A percentile compares a stretch with the other conserved stretches of the same genome.
phyloP scores from a whole-genome alignment of 768 basidiomycete genomes.

The Mycena rebaudengoi region DNA sequence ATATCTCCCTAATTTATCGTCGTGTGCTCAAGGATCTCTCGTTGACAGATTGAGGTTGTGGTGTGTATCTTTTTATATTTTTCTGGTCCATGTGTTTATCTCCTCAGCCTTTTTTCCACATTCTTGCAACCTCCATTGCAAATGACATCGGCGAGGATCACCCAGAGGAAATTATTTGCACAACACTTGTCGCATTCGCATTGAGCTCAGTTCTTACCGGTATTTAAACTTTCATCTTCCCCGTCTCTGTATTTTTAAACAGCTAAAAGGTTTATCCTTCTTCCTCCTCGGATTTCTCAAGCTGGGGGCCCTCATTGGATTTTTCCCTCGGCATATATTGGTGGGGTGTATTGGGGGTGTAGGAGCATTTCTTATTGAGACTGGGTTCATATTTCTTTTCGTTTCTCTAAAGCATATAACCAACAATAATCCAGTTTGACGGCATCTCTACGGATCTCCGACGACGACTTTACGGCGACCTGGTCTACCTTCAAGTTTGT shows the following conservation, averaged over 20 bases:
- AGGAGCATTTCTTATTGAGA: conserved; percentile 90
- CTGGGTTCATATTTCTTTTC: conserved; percentile 71
- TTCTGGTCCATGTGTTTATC: neutral
- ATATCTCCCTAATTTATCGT: too few species aligned
- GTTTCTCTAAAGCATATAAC: neutral
- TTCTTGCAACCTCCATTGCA: conserved; percentile 83
- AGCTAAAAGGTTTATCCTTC: conserved; percentile 71
- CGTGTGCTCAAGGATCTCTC: too few species aligned
- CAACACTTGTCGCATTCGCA: conserved; percentile 89
- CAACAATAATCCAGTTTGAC: conserved; percentile 62
- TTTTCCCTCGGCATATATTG: conserved; percentile 96
- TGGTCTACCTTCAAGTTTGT: conserved; percentile 73
- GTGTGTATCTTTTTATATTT: conserved; percentile 51
- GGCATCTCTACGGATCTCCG: conserved; percentile 83
- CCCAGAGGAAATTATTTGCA: conserved; percentile 81
- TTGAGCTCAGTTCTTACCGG: conserved; percentile 90
- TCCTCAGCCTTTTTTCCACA: conserved; percentile 91
- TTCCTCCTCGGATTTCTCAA: conserved; percentile 86
- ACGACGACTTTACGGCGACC: conserved; percentile 77
- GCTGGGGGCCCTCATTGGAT: conserved; percentile 88
- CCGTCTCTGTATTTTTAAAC: conserved; percentile 3
- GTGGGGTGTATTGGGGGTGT: conserved; percentile 99
- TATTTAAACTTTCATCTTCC: conserved; percentile 37
- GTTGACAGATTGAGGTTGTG: conserved; percentile 98
- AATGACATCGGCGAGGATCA: conserved; percentile 74